These are phyloP conservation scores for Amanita muscaria DNA, from an alignment of 768 basidiomycete species.

Conservation along the genomic window DNA sequence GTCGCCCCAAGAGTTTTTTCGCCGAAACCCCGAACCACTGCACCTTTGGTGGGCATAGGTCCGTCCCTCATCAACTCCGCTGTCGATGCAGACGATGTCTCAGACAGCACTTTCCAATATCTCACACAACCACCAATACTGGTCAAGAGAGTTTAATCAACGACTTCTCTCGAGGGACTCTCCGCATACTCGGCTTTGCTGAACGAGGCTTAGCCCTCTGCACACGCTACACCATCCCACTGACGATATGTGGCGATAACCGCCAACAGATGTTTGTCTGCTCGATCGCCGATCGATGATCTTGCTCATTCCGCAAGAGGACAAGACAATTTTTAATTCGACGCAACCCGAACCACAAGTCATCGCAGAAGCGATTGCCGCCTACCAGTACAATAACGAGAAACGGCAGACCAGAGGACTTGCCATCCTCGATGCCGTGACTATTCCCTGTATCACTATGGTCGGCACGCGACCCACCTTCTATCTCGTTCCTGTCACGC, in stretches of 20 bases:
- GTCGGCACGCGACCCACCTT: conserved; percentile 25
- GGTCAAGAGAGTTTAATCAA: too few relatives aligned
- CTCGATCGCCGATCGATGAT: conserved; percentile 15
- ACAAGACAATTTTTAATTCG: conserved; percentile 15
- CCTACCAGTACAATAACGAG: conserved; percentile 23
- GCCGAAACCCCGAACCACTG: too few relatives aligned
- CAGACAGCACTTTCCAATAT: conserved; percentile 14
- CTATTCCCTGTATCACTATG: conserved; percentile 27
- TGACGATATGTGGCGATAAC: conserved; percentile 21
- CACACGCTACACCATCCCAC: conserved; percentile 20
- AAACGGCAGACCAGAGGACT: conserved; percentile 14
- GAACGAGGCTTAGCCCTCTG: conserved; percentile 10
- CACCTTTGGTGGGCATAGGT: background rate
- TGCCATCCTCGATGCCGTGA: conserved; percentile 17
- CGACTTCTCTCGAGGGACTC: conserved; percentile 18
- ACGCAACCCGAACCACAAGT: conserved; percentile 17
- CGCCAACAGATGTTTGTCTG: conserved; percentile 22
- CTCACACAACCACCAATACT: conserved; percentile 18
- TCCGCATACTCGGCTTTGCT: conserved; percentile 18
- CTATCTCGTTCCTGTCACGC: conserved; percentile 26
- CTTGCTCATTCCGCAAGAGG: conserved; percentile 19
- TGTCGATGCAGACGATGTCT: background rate
- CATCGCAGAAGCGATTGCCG: conserved; percentile 23
- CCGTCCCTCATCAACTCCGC: background rate
- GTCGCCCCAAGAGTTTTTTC: too few relatives aligned